Base-by-base conservation (phyloP, 345 rosid genomes). In the Citrus hindsii region DNA sequence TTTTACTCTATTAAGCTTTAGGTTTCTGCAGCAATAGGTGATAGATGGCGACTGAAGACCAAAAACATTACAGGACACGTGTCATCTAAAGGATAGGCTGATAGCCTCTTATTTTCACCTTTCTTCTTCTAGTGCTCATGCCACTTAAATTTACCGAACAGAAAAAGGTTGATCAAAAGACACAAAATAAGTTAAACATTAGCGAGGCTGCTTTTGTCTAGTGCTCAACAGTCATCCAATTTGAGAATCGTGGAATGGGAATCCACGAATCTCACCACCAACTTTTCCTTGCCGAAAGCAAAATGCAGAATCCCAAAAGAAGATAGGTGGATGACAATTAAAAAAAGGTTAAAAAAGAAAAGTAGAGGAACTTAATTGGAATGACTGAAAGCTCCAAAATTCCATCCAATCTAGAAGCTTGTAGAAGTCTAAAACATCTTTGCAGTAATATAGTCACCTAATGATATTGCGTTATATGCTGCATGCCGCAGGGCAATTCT, bases 151-250 rank as follows among this genome's bases (percentile, higher is more conserved):
- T 65, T 53, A 25, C 30, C 56, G 71, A 58, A 65, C 22, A 66
- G 68, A 32, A 71, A 69, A 9, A 9, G 70, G 74, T 56, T 51
- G 24, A 25, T 24, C n/a, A 4, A 71, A 82, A 59, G 81, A 22
- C 58, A 40, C 24, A 63, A 59, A n/a, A 70, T 35, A 5, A 40
- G 46, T 28, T 55, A 14, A 74, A 56, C 28, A 13, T 48, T 8
- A 9, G 12, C 32, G 16, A 56, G 62, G 9, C 7, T 63, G 22
- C 24, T 69, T 74, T 83, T 80, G 77, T 62, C 19, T 14, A 69
- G 87, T 88, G 85, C 86, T 79, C 70, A 77, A 48, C 73, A 69
- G 48, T 75, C 81, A 32, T 35, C 72, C 67, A 77, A 75, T 67
- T 60, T 60, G 37, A 32, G 80, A 74, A 80, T 77, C 68, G 30